These are phyloP conservation scores for Solanum sejunctum DNA, from an alignment of 257 asterid genomes.

Conservation along the genomic window DNA sequence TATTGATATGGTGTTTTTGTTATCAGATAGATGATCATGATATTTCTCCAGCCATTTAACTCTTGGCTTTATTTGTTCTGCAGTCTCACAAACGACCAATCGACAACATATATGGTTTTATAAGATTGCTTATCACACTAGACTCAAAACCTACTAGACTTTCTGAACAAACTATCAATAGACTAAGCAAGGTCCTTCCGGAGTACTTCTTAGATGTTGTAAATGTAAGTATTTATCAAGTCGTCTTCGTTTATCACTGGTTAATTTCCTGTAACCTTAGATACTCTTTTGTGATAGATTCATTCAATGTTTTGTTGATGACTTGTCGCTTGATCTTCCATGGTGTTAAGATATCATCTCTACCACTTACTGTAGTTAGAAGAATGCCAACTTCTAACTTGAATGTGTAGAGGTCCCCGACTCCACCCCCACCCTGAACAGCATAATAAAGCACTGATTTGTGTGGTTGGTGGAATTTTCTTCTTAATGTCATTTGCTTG, in stretches of 20 bases:
- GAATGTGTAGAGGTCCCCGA: background rate
- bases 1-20: background rate
- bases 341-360: background rate
- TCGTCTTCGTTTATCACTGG: background rate
- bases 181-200: slow-evolving; percentile 45
- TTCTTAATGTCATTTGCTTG: background rate
- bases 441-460: background rate
- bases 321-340: background rate
- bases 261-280: background rate
- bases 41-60: background rate
- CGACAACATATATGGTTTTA: slow-evolving; percentile 59
- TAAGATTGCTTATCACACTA: slow-evolving; percentile 53
- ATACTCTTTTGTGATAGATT: background rate
- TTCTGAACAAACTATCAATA: slow-evolving; percentile 44
- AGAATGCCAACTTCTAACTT: background rate
- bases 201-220: slow-evolving; percentile 42
- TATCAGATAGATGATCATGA: background rate
- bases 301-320: background rate
- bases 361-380: background rate
- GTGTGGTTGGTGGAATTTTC: background rate
- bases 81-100: slow-evolving; percentile 48
- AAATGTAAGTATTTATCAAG: slow-evolving; percentile 27
- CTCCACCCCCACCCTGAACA: background rate
- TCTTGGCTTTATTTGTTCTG: slow-evolving; percentile 1
- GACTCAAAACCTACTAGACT: slow-evolving; percentile 57